These are phyloP conservation scores for Tolypocladium guangdongense DNA, from an alignment of 2,329 filamentous ascomycete genomes.

Conservation along the genomic window DNA sequence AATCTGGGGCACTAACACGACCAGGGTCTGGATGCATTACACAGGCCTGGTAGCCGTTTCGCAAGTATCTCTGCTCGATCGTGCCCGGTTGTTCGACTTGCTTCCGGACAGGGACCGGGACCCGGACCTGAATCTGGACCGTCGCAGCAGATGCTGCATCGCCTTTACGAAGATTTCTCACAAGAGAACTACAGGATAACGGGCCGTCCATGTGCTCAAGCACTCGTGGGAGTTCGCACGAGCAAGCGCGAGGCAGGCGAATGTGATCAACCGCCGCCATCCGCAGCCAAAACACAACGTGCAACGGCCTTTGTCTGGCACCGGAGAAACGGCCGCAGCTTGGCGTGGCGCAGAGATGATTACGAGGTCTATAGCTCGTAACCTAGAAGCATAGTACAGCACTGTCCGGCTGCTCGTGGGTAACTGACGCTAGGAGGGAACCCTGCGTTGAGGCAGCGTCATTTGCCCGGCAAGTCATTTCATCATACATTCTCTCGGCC, in stretches of 20 bases:
- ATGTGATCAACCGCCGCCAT: no score
- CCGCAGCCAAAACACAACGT: background rate
- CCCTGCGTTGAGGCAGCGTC: background rate
- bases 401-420: no score
- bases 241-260: background rate
- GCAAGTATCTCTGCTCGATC: background rate
- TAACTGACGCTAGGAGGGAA: background rate
- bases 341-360: background rate
- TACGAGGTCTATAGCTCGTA: no score
- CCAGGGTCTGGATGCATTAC: background rate
- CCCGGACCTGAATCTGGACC: background rate
- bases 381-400: no score
- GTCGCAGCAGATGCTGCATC: background rate
- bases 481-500: background rate
- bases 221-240: no score
- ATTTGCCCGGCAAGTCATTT: no score
- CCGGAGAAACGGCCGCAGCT: background rate
- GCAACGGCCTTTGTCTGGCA: no score
- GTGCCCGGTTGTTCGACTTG: background rate
- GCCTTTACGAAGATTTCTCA: background rate
- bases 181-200: background rate
- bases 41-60: no score
- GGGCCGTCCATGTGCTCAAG: background rate
- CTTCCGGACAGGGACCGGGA: background rate
- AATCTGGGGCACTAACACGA: background rate